phyloP scores from a whole-genome alignment of 768 basidiomycete genomes.

The Mycena rebaudengoi region DNA sequence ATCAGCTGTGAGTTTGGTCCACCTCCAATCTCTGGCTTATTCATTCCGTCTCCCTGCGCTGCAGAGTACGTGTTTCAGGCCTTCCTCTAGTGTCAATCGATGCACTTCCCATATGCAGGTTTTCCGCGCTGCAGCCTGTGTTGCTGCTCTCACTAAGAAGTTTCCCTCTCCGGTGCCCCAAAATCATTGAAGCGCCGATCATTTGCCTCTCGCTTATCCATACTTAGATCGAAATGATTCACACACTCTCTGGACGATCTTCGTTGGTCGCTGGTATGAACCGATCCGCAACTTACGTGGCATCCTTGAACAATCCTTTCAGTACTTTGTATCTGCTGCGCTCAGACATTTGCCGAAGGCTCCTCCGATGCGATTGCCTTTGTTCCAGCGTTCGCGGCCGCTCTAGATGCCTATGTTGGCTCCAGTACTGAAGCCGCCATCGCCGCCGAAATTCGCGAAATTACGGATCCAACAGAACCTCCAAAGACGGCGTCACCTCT shows the following conservation, averaged over 20 bases:
- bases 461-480: not conserved
- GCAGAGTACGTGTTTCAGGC: not conserved
- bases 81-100: not conserved
- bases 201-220: not conserved
- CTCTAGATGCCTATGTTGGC: not conserved
- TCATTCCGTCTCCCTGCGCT: not conserved
- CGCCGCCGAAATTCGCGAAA: not conserved
- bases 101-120: not conserved
- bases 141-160: not conserved
- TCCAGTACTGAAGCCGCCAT: not conserved
- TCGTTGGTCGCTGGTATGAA: not conserved
- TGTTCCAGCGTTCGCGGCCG: not conserved
- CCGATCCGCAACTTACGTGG: not conserved
- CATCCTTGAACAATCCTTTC: not conserved
- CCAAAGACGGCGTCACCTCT: not conserved
- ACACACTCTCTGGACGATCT: not conserved
- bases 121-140: not conserved
- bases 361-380: not conserved
- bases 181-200: not conserved
- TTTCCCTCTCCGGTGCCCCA: not conserved
- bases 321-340: not conserved
- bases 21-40: no score
- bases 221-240: not conserved
- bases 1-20: not conserved
- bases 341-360: not conserved